These are phyloP conservation scores for Laburnicola sp. DNA, from an alignment of 2,329 filamentous ascomycete species.

Conservation along the genomic window DNA sequence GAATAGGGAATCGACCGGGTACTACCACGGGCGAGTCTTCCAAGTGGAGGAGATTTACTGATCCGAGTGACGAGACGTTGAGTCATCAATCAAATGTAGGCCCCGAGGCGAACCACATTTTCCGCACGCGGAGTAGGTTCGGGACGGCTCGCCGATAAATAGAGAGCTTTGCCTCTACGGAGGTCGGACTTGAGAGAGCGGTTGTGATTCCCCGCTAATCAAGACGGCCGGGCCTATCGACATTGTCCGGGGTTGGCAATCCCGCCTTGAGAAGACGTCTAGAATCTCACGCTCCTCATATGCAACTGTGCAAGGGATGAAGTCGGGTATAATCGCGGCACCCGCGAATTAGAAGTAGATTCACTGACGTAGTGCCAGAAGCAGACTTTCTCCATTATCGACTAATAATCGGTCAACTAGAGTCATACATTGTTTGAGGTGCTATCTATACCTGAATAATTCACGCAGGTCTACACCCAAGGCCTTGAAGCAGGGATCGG, in stretches of 20 bases:
- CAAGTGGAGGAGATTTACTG: neutral
- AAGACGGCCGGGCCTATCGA: constrained; percentile 1
- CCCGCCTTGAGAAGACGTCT: neutral
- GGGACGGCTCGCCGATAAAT: neutral
- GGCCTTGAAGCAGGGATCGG: constrained; percentile 1
- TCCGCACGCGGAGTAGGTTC: neutral
- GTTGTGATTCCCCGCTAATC: neutral
- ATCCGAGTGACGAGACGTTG: neutral
- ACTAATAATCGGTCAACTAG: constrained; percentile 5
- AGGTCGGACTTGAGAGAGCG: neutral
- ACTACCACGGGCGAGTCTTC: neutral
- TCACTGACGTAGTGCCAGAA: neutral
- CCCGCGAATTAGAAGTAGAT: neutral
- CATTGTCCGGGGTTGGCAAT: neutral
- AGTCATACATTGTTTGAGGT: neutral
- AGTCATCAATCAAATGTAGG: neutral
- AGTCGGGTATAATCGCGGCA: neutral
- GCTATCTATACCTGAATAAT: neutral
- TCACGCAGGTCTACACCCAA: neutral
- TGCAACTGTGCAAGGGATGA: neutral
- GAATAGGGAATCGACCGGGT: neutral
- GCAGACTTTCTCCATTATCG: neutral
- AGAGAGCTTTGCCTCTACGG: neutral
- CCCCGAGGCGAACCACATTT: neutral
- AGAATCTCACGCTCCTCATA: neutral